These are phyloP conservation scores for Omphalotus olearius DNA, from an alignment of 1,284 basidiomycete genomes.

Conservation along the genomic window DNA sequence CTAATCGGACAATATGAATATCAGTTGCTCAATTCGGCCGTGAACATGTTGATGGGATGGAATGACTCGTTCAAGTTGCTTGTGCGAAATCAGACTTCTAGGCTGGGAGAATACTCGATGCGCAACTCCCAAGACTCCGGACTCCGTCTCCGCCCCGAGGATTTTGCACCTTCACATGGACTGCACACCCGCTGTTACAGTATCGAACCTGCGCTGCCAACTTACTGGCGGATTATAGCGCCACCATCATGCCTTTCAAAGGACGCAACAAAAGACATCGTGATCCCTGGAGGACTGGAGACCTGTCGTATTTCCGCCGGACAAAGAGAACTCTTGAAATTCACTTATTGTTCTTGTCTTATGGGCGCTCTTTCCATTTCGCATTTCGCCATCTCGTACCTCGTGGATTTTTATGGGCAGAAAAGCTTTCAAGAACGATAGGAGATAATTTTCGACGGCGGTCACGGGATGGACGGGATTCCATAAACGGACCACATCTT, in stretches of 20 bases:
- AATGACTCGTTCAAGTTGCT: too few species aligned
- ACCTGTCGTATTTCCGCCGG: not conserved
- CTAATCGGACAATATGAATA: too few species aligned
- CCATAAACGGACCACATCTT: not conserved
- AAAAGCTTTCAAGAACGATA: not conserved
- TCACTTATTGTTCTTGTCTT: not conserved
- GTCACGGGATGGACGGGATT: not conserved
- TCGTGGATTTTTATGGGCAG: not conserved
- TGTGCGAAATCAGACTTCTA: too few species aligned
- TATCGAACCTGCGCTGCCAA: too few species aligned
- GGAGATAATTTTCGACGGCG: conserved; percentile 3
- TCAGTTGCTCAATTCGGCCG: too few species aligned
- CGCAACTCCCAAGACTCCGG: too few species aligned
- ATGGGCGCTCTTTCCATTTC: not conserved
- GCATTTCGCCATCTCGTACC: not conserved
- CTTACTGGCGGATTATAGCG: not conserved
- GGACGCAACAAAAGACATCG: too few species aligned
- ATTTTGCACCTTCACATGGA: too few species aligned
- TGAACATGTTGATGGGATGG: too few species aligned
- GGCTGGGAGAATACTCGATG: too few species aligned
- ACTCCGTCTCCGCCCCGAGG: too few species aligned
- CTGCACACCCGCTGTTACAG: too few species aligned
- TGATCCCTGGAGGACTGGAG: not conserved
- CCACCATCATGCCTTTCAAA: conserved; percentile 7
- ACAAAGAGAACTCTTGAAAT: not conserved